Conservation (phyloP, 2,329 filamentous ascomycete genomes). For the Fusarium austroafricanum region DNA sequence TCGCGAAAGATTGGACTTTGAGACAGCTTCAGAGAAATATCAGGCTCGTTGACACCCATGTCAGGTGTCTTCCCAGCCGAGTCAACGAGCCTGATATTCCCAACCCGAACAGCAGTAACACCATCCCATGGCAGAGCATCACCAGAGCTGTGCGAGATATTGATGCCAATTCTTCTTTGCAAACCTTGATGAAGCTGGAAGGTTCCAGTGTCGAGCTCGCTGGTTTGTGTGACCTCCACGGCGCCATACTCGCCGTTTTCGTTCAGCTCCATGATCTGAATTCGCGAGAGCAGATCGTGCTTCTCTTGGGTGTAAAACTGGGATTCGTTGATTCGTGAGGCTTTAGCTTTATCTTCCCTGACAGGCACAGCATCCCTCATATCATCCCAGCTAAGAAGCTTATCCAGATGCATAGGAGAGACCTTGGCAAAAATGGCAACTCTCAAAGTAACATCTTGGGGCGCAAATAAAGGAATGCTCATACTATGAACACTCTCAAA, state of each 20-base stretch:
- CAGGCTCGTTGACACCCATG: constrained; percentile 75
- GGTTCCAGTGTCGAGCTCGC: constrained; percentile 84
- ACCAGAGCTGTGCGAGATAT: constrained; percentile 90
- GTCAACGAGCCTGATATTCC: constrained; percentile 85
- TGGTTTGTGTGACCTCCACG: constrained; percentile 90
- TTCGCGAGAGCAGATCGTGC: constrained; percentile 88
- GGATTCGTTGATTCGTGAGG: constrained; percentile 83
- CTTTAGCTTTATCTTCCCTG: constrained; percentile 65
- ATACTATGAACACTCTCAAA: constrained; percentile 99
- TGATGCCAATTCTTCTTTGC: constrained; percentile 87
- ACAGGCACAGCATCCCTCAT: constrained; percentile 82
- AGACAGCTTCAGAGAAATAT: constrained; percentile 81
- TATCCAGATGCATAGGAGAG: constrained; percentile 94
- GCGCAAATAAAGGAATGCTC: constrained; percentile 82
- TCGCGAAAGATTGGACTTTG: constrained; percentile 82
- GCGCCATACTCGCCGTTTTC: constrained; percentile 92
- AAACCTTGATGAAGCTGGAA: constrained; percentile 97
- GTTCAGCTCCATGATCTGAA: constrained; percentile 91
- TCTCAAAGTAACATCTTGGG: constrained; percentile 79
- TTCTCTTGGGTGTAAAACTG: constrained; percentile 95
- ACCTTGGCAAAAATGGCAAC: constrained; percentile 93
- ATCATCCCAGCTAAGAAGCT: constrained; percentile 97
- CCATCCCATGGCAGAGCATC: constrained; percentile 91
- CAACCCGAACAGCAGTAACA: constrained; percentile 79
- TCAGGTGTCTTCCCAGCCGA: constrained; percentile 86